Evolutionary conservation across 2,329 filamentous ascomycete genomes (phyloP), one percentile per base, ranked within the genome.

Genomic region (Immersiporthe knoxdaviesiana): DNA sequence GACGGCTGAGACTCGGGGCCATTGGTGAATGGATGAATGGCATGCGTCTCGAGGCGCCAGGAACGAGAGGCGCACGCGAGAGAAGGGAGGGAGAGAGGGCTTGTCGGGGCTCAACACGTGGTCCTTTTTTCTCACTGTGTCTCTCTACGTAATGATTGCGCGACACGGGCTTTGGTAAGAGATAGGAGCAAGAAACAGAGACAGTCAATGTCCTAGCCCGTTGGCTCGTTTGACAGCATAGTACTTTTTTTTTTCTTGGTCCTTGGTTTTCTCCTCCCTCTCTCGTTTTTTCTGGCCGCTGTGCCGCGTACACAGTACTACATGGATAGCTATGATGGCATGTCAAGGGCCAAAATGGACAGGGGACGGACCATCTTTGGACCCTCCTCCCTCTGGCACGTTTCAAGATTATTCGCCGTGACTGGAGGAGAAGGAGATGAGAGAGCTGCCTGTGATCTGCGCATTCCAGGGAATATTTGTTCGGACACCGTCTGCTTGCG

Each of bases 41-140:
- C 52, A 56, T 56, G 24, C 32, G 52, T 56, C 52, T 56, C 52
- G 52, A 59, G 30, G 10, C 32, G 32, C 56, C 56, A 37, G 56
- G 32, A 37, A 58, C n/a, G 14, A 30, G 30, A 59, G 32, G 56
- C 16, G 16, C 32, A 59, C 56, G 56, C 56, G 56, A 59, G 30
- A 14, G 16, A 47, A 47, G 44, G 44, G 44, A 47, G 21, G 44
- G 7, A n/a, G n/a, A n/a, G n/a, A n/a, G n/a, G n/a, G 4, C 21
- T 47, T n/a, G 21, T n/a, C 10, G 44, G 32, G 30, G 56, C 56
- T n/a, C 56, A 24, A 37, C 32, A 32, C 56, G 32, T 59, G 18
- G n/a, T 37, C 32, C 21, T 32, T n/a, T 21, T n/a, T 16, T 6
- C 18, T 47, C 37, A 7, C 37, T 21, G 44, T 47, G 41, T 18